Percentiles rank a stretch among this genome's conserved stretches.
Conservation (phyloP, 2,329 filamentous ascomycete genomes). For the Cladosporium halotolerans region DNA sequence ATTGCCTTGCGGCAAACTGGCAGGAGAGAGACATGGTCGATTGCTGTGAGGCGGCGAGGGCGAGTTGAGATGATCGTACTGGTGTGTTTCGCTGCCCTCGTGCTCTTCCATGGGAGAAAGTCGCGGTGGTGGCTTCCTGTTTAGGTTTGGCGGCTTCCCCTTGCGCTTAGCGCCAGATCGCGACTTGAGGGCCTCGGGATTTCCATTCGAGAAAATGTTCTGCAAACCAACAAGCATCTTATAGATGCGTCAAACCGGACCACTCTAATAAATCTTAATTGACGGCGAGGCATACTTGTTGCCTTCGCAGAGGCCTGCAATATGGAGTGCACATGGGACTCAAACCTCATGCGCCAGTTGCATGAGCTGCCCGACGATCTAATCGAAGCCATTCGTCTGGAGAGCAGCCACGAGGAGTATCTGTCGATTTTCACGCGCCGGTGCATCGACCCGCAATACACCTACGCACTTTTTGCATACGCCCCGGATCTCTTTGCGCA, state of each 20-base stretch:
- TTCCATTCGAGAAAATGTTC: slow-evolving; percentile 11
- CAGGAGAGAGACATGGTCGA: slow-evolving; percentile 39
- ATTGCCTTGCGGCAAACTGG: slow-evolving; percentile 40
- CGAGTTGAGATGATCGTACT: slow-evolving; percentile 4
- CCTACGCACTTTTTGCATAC: slow-evolving; percentile 65
- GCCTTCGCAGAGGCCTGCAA: neutral
- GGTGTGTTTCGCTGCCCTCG: slow-evolving; percentile 2
- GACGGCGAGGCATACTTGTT: neutral
- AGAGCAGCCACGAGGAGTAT: slow-evolving; percentile 58
- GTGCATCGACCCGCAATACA: slow-evolving; percentile 63
- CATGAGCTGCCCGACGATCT: slow-evolving; percentile 64
- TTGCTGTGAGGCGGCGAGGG: neutral
- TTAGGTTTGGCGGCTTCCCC: slow-evolving; percentile 6
- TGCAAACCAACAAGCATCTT: neutral
- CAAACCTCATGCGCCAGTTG: slow-evolving; percentile 31
- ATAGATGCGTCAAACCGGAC: slow-evolving; percentile 3
- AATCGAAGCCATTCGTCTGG: slow-evolving; percentile 55
- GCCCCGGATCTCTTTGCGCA: slow-evolving; percentile 75
- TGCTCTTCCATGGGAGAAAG: slow-evolving; percentile 9
- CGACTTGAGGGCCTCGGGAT: slow-evolving; percentile 1
- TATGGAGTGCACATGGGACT: slow-evolving; percentile 30
- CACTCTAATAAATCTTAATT: slow-evolving; percentile 4
- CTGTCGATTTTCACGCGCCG: slow-evolving; percentile 64
- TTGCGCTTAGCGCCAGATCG: slow-evolving; percentile 1
- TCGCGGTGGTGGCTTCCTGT: neutral